Evolutionary conservation across 2,329 filamentous ascomycete species (phyloP), one percentile per base, ranked within the genome.

Genomic region (Plenodomus tracheiphilus): DNA sequence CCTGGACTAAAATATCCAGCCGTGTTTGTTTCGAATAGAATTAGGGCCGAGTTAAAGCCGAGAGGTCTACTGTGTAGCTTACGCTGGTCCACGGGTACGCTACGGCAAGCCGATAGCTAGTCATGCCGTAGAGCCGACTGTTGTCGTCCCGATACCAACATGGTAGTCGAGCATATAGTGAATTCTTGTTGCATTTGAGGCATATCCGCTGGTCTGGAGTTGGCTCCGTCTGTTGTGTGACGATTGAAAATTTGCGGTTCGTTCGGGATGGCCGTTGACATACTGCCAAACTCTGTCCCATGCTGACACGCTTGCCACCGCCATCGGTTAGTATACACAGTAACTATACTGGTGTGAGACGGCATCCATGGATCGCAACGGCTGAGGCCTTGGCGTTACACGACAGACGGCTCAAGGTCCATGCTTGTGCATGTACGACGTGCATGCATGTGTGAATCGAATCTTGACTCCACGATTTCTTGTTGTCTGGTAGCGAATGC

Each of bases 221-320:
- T 28, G 25, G 25, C 18, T 36, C 48, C 39, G 38, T 39, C 42
- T 21, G 20, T 19, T 11, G 41, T 43, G 41, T 38, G 30, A 32
- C 20, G 28, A 21, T 18, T 32, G 28, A 32, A 10, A n/a, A 39
- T 10, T 34, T 37, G 6, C 18, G 18, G 21, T 42, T 44, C 22
- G 34, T 10, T 22, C 35, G 42, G 37, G 43, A 41, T 39, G 16
- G 41, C 40, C 21, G 47, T 51, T 56, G 41, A 51, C 55, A 51
- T 55, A n/a, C 4, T 44, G 46, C 45, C 37, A 10, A 42, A 51
- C 52, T 49, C 19, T 34, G 55, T 52, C 46, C 30, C 10, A 55
- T 41, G 28, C 46, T 46, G 46, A 44, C 48, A 49, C 3, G n/a
- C n/a, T n/a, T n/a, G n/a, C 37, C 34, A 25, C 19, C 19, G 18